Conservation (phyloP, 1,284 basidiomycete species). For the Pulveroboletus sp. region DNA sequence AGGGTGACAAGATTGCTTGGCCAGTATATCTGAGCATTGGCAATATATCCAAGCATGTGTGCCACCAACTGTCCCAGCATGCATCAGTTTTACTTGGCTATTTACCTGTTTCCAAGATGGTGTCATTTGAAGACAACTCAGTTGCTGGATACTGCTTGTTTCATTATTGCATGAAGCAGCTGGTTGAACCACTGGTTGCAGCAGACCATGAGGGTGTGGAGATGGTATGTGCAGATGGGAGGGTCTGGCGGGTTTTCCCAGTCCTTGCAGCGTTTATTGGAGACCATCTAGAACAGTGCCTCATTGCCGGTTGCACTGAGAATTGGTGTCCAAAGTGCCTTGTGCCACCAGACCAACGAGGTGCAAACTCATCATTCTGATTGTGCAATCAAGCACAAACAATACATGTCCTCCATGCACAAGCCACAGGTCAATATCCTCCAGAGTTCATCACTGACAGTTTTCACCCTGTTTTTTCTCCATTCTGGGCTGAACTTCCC, state of each 20-base stretch:
- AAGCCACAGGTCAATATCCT: not conserved
- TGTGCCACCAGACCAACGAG: fast-evolving
- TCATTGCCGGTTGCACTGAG: slow-evolving; percentile 14
- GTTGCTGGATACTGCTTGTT: slow-evolving; percentile 17
- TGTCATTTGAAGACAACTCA: not conserved
- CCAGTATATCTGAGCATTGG: slow-evolving; percentile 22
- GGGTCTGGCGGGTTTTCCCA: slow-evolving; percentile 11
- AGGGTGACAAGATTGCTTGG: slow-evolving; percentile 23
- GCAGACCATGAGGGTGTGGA: not conserved
- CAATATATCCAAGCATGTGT: slow-evolving; percentile 17
- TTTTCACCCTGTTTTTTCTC: fast-evolving
- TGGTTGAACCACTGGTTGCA: slow-evolving; percentile 8
- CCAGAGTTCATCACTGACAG: not conserved
- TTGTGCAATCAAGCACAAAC: not conserved
- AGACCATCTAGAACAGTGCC: slow-evolving; percentile 7
- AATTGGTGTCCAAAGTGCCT: slow-evolving; percentile 9
- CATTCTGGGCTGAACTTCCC: not conserved
- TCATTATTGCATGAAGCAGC: slow-evolving; percentile 22
- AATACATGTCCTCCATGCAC: not conserved
- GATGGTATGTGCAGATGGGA: slow-evolving; percentile 21
- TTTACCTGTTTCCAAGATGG: slow-evolving; percentile 19
- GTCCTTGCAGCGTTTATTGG: not conserved
- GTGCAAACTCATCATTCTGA: fast-evolving
- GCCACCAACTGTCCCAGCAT: not conserved
- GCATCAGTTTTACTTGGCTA: slow-evolving; percentile 19